Base-by-base conservation (phyloP, 768 basidiomycete species). In the Lactarius trivialis region DNA sequence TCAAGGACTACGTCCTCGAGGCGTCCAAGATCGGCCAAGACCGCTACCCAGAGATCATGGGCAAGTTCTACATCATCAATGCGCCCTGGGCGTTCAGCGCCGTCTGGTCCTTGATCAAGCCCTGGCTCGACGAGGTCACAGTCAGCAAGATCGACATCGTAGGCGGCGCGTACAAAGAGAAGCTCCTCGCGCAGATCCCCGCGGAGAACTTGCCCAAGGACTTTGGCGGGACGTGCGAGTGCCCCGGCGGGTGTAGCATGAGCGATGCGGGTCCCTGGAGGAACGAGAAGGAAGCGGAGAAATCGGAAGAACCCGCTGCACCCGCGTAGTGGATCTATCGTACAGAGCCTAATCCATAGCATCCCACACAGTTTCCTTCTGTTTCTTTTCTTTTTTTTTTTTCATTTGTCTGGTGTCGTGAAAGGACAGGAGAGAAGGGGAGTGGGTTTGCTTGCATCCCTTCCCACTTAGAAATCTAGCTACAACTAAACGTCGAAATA, bases 1-100 rank as follows among this genome's bases (percentile, higher is more conserved):
- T 98, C 76, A 95, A 92, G 77, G 89, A 91, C 75, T 96, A 93
- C 78, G 89, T 98, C 48, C 81, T 79, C 64, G 74, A 82, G 24
- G 90, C 93, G 0, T 77, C 88, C 0, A 71, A 73, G 30, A 87
- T 99, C 73, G 91, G 92, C 12, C 94, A 97, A 74, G 83, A 97
- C 77, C 81, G 89, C 67, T 98, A 94, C 74, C 91, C 93, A 1
- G 92, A 96, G 74, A 85, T 81, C 67, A 93, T 98, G 96, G 96
- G 96, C 78, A 92, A 91, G 72, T 98, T 99, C 79, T 99, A 91
- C 80, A 94, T 98, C 81, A 90, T 97, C 82, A 98, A 98, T 71
- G 91, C 93, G 0, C 96, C 96, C 0, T 98, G 89, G 86, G 81
- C 85, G 56, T 99, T 99, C 78, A 82, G 83, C 55, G 82, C 88